Conservation (phyloP, 2,329 filamentous ascomycete genomes). For the Emydomyces testavorans region DNA sequence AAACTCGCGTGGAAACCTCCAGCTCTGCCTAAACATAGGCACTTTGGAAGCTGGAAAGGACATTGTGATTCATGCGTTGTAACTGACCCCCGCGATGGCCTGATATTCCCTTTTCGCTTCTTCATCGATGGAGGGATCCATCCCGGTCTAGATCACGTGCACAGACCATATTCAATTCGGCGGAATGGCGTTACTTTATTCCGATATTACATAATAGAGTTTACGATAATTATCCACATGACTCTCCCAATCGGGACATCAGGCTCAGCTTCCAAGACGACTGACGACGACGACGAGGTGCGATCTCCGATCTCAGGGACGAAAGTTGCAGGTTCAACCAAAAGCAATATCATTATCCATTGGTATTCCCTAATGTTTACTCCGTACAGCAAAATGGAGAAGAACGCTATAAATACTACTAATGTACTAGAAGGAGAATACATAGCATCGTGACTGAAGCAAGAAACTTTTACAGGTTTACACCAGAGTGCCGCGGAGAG, state of each 20-base stretch:
- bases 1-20: conserved; percentile 28
- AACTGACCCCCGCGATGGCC: not conserved
- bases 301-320: too few relatives aligned
- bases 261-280: too few relatives aligned
- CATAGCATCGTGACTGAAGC: conserved; percentile 6
- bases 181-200: not conserved
- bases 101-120: not conserved
- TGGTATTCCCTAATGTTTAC: conserved; percentile 3
- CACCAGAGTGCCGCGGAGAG: conserved; percentile 63
- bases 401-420: conserved; percentile 8
- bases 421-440: conserved; percentile 1
- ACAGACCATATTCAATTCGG: not conserved
- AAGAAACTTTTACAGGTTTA: conserved; percentile 16
- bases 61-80: not conserved
- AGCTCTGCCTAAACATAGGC: conserved; percentile 21
- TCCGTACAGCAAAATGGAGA: too few relatives aligned
- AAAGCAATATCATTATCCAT: not conserved
- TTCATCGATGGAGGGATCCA: too few relatives aligned
- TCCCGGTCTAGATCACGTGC: not conserved
- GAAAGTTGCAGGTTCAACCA: too few relatives aligned
- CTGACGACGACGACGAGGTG: too few relatives aligned
- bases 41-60: not conserved
- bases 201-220: not conserved
- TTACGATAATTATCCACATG: too few relatives aligned
- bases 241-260: too few relatives aligned